A percentile compares a stretch with the other conserved stretches of the same genome.
These are phyloP conservation scores for Trichophyton schoenleinii DNA, from an alignment of 2,329 filamentous ascomycete genomes.

Conservation along the genomic window DNA sequence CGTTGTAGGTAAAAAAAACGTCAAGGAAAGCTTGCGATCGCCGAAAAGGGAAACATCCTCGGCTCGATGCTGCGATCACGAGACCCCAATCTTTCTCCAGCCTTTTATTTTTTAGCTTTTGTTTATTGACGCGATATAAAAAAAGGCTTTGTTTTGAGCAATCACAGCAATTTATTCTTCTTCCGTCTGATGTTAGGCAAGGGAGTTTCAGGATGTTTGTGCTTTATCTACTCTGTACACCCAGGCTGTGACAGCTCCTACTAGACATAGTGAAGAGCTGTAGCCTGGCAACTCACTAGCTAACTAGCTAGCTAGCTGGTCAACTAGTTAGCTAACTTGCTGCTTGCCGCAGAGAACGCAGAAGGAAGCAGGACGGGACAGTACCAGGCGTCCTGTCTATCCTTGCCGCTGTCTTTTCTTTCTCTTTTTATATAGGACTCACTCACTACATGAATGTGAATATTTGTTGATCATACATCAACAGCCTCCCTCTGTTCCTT, in stretches of 20 bases:
- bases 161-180: background rate
- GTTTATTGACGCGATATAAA: background rate
- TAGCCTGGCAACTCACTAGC: background rate
- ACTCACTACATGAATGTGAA: background rate
- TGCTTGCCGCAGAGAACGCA: background rate
- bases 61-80: background rate
- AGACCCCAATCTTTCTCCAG: background rate
- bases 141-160: background rate
- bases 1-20: background rate
- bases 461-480: background rate
- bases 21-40: background rate
- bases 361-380: background rate
- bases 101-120: too few relatives aligned
- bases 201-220: background rate
- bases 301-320: background rate
- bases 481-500: background rate
- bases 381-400: background rate
- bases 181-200: background rate
- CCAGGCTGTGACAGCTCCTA: background rate
- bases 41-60: background rate
- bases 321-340: background rate
- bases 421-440: background rate
- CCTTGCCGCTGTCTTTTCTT: background rate
- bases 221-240: background rate
- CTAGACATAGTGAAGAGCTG: background rate